Evolutionary conservation across 805 yeast genomes (phyloP).

Genomic region (Lipomyces sp.): DNA sequence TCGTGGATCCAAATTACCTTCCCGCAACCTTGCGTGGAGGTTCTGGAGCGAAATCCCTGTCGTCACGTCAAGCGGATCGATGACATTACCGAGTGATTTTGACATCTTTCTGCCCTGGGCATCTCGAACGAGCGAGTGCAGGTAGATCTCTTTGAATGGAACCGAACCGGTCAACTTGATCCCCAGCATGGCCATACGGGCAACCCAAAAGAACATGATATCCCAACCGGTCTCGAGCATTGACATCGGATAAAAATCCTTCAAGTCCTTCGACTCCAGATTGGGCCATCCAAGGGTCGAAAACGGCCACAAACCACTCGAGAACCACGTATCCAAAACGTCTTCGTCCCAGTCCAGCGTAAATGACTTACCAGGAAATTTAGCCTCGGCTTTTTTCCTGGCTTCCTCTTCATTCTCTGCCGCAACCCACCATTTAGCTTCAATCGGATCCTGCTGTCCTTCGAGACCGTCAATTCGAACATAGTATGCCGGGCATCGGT

Average conservation of each 20-base stretch:
- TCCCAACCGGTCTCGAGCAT: constrained; percentile 99
- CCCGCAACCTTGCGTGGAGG: constrained; percentile 73
- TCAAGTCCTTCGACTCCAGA: constrained; percentile 65
- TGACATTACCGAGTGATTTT: constrained; percentile 93
- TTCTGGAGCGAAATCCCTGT: constrained; percentile 79
- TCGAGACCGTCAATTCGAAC: constrained; percentile 74
- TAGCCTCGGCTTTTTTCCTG: constrained; percentile 71
- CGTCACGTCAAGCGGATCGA: constrained; percentile 95
- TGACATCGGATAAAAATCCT: constrained; percentile 83
- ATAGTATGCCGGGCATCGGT: constrained; percentile 95
- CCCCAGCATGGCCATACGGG: constrained; percentile 93
- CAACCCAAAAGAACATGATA: constrained; percentile 97
- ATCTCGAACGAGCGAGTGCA: constrained; percentile 97
- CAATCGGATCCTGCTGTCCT: constrained; percentile 59
- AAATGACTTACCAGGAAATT: constrained; percentile 71
- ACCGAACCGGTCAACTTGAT: constrained; percentile 85
- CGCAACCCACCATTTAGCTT: constrained; percentile 85
- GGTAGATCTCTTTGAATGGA: constrained; percentile 96
- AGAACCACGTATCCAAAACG: constrained; percentile 98
- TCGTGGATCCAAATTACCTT: constrained; percentile 86
- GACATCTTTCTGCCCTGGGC: constrained; percentile 99
- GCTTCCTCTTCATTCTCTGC: constrained; percentile 88
- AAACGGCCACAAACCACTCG: constrained; percentile 97
- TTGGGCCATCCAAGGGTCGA: constrained; percentile 97
- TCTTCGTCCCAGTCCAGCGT: constrained; percentile 94